Conservation (phyloP, 345 rosid genomes). For the Citrus medica region DNA sequence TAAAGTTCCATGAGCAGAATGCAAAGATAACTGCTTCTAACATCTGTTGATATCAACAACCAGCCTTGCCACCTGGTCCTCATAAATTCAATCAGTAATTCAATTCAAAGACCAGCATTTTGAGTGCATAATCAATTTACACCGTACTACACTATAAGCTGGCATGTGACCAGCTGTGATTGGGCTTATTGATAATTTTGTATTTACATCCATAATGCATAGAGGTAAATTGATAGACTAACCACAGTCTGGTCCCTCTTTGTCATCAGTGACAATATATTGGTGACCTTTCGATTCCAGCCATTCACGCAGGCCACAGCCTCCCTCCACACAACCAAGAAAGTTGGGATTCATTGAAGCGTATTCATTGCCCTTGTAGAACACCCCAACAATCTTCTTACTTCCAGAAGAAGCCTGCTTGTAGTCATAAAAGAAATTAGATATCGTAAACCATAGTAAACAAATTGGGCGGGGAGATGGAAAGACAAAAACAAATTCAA, state of each 20-base stretch:
- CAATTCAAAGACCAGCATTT: not conserved
- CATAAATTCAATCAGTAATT: not conserved
- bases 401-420: conserved; percentile 67
- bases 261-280: conserved; percentile 89
- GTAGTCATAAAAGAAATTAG: not conserved
- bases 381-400: conserved; percentile 94
- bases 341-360: conserved; percentile 73
- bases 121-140: not conserved
- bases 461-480: not conserved
- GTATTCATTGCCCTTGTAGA: conserved; percentile 88
- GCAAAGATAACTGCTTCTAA: not conserved
- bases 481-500: not conserved
- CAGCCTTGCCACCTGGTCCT: not conserved
- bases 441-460: not conserved
- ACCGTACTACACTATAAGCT: not conserved
- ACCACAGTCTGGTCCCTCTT: conserved; percentile 82
- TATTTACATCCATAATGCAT: not conserved
- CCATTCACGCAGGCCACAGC: conserved; percentile 75
- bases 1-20: not conserved
- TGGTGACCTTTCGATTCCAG: conserved; percentile 83
- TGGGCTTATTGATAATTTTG: not conserved
- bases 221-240: conserved; percentile 1
- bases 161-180: not conserved
- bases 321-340: conserved; percentile 73
- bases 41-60: not conserved